A percentile compares a stretch with the other conserved stretches of the same genome.
These are phyloP conservation scores for Eimeria praecox DNA, from an alignment of 169 alveolate genomes.

Conservation along the genomic window DNA sequence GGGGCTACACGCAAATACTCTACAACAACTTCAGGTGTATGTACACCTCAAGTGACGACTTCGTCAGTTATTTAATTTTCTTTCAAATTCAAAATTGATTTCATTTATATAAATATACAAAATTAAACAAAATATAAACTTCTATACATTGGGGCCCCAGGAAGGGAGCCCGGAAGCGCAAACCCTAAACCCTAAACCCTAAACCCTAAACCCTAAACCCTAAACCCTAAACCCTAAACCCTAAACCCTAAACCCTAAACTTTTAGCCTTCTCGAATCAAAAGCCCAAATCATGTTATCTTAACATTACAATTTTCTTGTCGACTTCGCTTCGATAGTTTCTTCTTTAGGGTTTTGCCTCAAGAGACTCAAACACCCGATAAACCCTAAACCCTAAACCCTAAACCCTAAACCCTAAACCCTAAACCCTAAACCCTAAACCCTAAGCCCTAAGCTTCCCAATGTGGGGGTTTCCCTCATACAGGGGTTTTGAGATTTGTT, in stretches of 20 bases:
- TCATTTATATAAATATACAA: too few relatives aligned
- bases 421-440: constrained; percentile 16
- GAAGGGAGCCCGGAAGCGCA: not conserved
- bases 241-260: not conserved
- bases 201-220: constrained; percentile 17
- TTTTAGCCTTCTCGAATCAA: not conserved
- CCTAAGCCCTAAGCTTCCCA: not conserved
- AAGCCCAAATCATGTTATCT: not conserved
- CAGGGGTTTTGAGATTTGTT: not conserved
- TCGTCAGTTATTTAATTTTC: not conserved
- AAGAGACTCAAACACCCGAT: too few relatives aligned
- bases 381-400: not conserved
- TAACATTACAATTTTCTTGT: not conserved
- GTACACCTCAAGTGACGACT: not conserved
- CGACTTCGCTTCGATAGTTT: too few relatives aligned
- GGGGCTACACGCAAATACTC: too few relatives aligned
- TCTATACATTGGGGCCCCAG: not conserved
- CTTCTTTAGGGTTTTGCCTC: too few relatives aligned
- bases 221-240: not conserved
- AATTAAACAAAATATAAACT: too few relatives aligned
- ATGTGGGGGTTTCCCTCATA: not conserved
- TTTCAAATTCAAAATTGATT: too few relatives aligned
- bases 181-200: constrained; percentile 27
- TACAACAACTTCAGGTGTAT: too few relatives aligned
- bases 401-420: constrained; percentile 6